Conservation (phyloP, 2,329 filamentous ascomycete genomes). For the Camillea tinctor region DNA sequence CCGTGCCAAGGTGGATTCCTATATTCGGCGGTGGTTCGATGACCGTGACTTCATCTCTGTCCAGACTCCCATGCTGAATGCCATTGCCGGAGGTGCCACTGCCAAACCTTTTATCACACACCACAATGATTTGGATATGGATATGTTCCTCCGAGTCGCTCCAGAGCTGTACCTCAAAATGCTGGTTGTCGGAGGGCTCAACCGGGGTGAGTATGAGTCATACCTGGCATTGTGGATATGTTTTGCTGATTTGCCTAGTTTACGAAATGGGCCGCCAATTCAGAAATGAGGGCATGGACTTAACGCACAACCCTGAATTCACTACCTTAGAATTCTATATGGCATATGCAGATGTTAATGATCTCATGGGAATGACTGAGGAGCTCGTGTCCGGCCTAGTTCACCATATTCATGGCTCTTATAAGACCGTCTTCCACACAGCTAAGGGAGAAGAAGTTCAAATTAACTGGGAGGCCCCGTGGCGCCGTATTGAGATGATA, state of each 20-base stretch:
- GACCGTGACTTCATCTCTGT: conserved; percentile 87
- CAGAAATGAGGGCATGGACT: conserved; percentile 86
- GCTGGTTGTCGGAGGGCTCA: conserved; percentile 87
- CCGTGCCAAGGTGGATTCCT: conserved; percentile 82
- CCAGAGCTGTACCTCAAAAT: conserved; percentile 98
- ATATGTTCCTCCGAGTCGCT: conserved; percentile 91
- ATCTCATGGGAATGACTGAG: conserved; percentile 88
- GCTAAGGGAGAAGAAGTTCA: conserved; percentile 75
- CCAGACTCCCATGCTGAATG: conserved; percentile 96
- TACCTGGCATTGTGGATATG: neutral
- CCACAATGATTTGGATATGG: conserved; percentile 94
- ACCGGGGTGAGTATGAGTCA: conserved; percentile 48
- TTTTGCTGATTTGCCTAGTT: conserved; percentile 44
- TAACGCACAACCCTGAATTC: conserved; percentile 98
- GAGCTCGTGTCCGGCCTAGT: conserved; percentile 89
- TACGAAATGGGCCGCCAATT: conserved; percentile 97
- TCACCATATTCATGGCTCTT: conserved; percentile 66
- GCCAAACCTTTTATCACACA: conserved; percentile 93
- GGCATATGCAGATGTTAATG: conserved; percentile 89
- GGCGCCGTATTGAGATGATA: conserved; percentile 95
- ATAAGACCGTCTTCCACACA: conserved; percentile 56
- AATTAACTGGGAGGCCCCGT: conserved; percentile 95
- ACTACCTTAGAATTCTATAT: conserved; percentile 97
- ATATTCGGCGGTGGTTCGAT: conserved; percentile 87
- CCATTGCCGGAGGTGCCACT: conserved; percentile 92